phyloP scores from a whole-genome alignment of 352 stramenopile genomes.

The Globisporangium paddicum region DNA sequence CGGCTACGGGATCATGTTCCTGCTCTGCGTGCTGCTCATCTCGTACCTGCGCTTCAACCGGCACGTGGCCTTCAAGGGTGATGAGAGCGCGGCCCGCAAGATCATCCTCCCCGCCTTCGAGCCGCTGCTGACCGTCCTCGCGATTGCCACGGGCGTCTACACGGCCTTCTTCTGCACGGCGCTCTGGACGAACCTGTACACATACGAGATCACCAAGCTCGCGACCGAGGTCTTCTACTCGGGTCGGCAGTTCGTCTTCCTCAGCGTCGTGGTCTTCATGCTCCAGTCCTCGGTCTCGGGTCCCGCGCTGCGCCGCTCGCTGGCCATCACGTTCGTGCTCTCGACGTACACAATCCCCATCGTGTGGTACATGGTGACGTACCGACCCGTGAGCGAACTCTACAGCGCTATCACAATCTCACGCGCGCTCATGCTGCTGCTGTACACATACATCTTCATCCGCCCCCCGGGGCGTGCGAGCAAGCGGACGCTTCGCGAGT shows the following conservation, averaged over 20 bases:
- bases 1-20: constrained; percentile 38
- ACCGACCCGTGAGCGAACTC: background rate
- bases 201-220: constrained; percentile 18
- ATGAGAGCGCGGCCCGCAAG: constrained; percentile 43
- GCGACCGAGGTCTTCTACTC: constrained; percentile 44
- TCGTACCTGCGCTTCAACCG: constrained; percentile 53
- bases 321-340: constrained; percentile 34
- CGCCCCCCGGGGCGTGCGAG: background rate
- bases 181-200: constrained; percentile 29
- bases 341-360: constrained; percentile 53
- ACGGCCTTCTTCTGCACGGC: constrained; percentile 22
- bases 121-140: constrained; percentile 53
- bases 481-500: background rate
- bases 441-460: constrained; percentile 23
- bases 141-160: constrained; percentile 21
- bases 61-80: constrained; percentile 37
- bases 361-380: no score
- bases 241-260: constrained; percentile 52
- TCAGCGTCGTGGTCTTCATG: constrained; percentile 64
- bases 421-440: constrained; percentile 11
- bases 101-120: constrained; percentile 72
- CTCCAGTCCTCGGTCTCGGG: constrained; percentile 57
- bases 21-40: constrained; percentile 37
- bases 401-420: no score
- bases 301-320: constrained; percentile 32